Evolutionary conservation across 2,329 filamentous ascomycete genomes (phyloP), one percentile per base, ranked within the genome.

Genomic region (Venturia carpophila): DNA sequence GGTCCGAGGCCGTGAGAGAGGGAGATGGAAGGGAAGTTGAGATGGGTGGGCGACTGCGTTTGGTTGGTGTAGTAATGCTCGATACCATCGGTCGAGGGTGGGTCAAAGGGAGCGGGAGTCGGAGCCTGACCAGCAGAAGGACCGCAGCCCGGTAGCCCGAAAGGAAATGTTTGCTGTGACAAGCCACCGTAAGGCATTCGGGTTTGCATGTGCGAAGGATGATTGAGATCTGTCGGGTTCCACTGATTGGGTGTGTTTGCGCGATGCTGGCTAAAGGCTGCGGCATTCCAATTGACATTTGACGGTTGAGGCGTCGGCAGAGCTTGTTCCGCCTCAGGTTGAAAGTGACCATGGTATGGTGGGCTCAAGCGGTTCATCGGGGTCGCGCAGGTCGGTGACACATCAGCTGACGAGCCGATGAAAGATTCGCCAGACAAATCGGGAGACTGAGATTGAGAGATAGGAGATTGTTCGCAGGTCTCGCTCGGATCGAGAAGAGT

Each of bases 21-120:
- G 9, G 52, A n/a, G 7, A 58, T 58, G 52, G 52, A 30, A 13
- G 37, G n/a, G 52, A 58, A 58, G 27, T 37, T 37, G 52, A 58
- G 30, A 9, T 58, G 52, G 2, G 52, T 37, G 19, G 52, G 52
- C 9, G 52, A 37, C 19, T 58, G 52, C 15, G 52, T 58, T 37
- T 58, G 52, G 17, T 21, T 58, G 52, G 52, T 10, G 52, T 58
- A 58, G 52, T 58, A 58, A n/a, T 37, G 52, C 19, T 58, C 30
- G 17, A 58, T 58, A 5, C n/a, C n/a, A n/a, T 58, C 30, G 30
- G 52, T 21, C 3, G 52, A 27, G 1, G 30, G 10, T 1, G 30
- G n/a, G 15, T 58, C 52, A 27, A 52, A 52, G 13, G 10, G 47
- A 52, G 21, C 21, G 27, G 21, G 47, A 1, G 47, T 27, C 11